Evolutionary conservation across 306 rosid species (phyloP), one percentile per base, ranked within the genome.

Genomic region (Malus sylvestris): DNA sequence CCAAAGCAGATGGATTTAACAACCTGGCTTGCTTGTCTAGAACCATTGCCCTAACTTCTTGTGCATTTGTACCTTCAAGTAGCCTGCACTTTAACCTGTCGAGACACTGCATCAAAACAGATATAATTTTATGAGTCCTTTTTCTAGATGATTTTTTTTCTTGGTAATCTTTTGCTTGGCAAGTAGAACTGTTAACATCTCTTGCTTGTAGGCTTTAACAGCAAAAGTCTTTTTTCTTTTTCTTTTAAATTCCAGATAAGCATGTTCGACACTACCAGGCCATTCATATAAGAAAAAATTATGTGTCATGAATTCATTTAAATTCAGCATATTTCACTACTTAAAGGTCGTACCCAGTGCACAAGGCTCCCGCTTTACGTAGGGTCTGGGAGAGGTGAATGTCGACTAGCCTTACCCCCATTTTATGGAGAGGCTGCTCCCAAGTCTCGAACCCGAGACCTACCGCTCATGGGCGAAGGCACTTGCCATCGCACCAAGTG

Each of bases 31-130:
- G 99, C 96, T 92, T 95, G 83, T 95, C 96, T 77, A 95, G 83
- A 85, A 95, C 99, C 99, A 95, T 95, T 6, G 99, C 99, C 87
- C 99, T 86, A 59, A 95, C 99, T 89, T 95, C 99, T 82, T 95
- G 99, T 35, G 99, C 99, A 78, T 87, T 90, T 75, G 93, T 88
- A 51, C 99, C 99, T 88, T 95, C 97, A 67, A 92, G 84, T 29
- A 95, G 86, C 85, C 99, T 90, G 76, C 99, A 95, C 75, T 95
- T 95, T 77, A 95, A 92, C 88, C 99, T 90, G 83, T 95, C 99
- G 25, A 95, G 91, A 89, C 92, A 89, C 99, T 95, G 96, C 83
- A 90, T 85, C 71, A 79, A 72, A 62, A 77, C 67, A 66, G 72
- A 68, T 64, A 53, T 60, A 22, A 67, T 51, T 70, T 20, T 55